These are phyloP conservation scores for Cryptosporidium parvum DNA, from an alignment of 169 alveolate genomes.

Conservation along the genomic window DNA sequence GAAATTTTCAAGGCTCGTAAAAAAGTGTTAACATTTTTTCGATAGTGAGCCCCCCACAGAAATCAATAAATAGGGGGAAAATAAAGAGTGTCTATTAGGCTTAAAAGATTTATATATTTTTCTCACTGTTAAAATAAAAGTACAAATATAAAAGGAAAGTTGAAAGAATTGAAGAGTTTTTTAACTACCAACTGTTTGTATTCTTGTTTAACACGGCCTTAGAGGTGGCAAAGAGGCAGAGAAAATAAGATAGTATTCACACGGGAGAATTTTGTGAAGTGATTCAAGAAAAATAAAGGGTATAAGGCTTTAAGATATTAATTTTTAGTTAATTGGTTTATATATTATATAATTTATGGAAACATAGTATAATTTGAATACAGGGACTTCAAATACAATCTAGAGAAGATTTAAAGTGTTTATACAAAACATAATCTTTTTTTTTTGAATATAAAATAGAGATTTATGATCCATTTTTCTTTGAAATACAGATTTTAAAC, in stretches of 20 bases:
- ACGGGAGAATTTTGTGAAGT: background rate
- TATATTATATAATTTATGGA: background rate
- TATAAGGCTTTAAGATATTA: constrained; percentile 4
- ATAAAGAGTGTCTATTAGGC: constrained; percentile 7
- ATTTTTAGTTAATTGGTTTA: background rate
- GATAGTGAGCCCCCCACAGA: constrained; percentile 21
- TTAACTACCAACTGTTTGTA: constrained; percentile 19
- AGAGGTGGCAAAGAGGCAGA: background rate
- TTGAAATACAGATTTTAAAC: background rate
- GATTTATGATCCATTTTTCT: background rate
- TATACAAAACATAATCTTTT: background rate
- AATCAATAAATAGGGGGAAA: background rate
- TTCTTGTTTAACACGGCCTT: constrained; percentile 14
- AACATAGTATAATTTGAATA: no score
- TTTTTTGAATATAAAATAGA: background rate
- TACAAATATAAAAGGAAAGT: background rate
- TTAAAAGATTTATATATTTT: constrained; percentile 23
- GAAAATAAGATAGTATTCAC: background rate
- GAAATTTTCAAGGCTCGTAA: constrained; percentile 22
- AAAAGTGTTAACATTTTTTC: constrained; percentile 14
- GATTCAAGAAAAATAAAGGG: background rate
- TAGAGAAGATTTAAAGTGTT: background rate
- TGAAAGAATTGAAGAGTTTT: background rate
- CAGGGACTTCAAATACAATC: background rate
- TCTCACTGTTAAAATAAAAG: background rate